Conservation (phyloP, 2,329 filamentous ascomycete genomes). For the Aspergillus quadrilineatus region DNA sequence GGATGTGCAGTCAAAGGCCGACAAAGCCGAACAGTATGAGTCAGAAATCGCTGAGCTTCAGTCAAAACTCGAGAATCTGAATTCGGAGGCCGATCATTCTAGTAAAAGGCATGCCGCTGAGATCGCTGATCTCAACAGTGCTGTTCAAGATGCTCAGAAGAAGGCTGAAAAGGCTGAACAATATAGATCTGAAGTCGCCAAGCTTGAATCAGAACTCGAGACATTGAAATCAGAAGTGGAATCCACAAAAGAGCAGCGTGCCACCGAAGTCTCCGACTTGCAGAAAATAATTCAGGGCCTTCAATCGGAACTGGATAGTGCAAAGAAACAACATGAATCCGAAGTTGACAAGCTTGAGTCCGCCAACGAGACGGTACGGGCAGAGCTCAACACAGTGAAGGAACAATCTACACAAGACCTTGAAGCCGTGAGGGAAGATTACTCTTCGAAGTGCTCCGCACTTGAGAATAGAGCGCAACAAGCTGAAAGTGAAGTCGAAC, state of each 20-base stretch:
- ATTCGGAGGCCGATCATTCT: constrained; percentile 50
- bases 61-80: constrained; percentile 58
- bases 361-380: constrained; percentile 59
- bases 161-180: constrained; percentile 43
- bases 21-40: constrained; percentile 49
- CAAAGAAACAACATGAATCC: constrained; percentile 60
- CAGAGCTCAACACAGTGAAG: constrained; percentile 50
- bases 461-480: constrained; percentile 54
- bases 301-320: constrained; percentile 50
- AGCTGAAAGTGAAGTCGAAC: constrained; percentile 29
- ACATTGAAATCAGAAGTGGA: constrained; percentile 51
- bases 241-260: constrained; percentile 40
- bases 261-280: constrained; percentile 61
- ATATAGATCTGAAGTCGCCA: constrained; percentile 57
- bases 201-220: constrained; percentile 57
- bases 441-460: constrained; percentile 42
- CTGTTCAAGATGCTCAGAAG: constrained; percentile 58
- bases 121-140: constrained; percentile 59
- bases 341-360: constrained; percentile 61
- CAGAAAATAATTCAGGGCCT: constrained; percentile 59
- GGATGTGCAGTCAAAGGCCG: constrained; percentile 52
- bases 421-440: constrained; percentile 55
- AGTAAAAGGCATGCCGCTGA: constrained; percentile 63
- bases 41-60: constrained; percentile 60
- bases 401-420: constrained; percentile 54